A percentile compares a stretch with the other conserved stretches of the same genome.
Evolutionary conservation across 2,329 filamentous ascomycete genomes (phyloP).

Genomic region (Alternaria brassicicola): DNA sequence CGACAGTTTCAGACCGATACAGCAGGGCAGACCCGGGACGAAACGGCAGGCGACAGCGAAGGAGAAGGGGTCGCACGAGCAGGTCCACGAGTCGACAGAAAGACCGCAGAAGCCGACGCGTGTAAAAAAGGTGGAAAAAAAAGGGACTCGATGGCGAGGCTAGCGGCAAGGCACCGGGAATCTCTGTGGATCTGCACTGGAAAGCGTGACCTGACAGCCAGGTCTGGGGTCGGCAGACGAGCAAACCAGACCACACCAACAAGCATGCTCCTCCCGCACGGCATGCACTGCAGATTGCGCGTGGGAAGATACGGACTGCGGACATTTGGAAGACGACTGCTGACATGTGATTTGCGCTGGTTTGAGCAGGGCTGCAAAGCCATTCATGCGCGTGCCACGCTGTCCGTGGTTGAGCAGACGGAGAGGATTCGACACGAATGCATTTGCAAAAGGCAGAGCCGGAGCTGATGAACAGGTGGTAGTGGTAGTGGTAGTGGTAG

Average conservation of each 20-base stretch:
- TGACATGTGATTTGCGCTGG: conserved; percentile 10
- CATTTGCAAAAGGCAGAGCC: background rate
- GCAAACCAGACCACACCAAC: too few species aligned
- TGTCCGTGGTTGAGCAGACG: background rate
- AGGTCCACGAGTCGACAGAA: background rate
- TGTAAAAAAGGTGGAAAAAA: conserved; percentile 10
- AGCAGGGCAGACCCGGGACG: conserved; percentile 33
- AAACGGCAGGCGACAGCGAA: conserved; percentile 22
- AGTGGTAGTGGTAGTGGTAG: conserved; percentile 5
- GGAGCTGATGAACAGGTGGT: conserved; percentile 11
- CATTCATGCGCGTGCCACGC: conserved; percentile 12
- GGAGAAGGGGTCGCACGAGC: conserved; percentile 13
- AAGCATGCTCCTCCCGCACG: conserved; percentile 13
- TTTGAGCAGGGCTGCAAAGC: background rate
- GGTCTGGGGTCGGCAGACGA: conserved; percentile 20
- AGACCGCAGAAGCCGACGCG: conserved; percentile 5
- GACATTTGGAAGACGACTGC: conserved; percentile 17
- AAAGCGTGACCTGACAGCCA: conserved; percentile 7
- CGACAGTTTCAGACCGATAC: conserved; percentile 34
- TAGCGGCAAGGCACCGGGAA: background rate
- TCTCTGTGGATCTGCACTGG: conserved; percentile 5
- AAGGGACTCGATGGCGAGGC: conserved; percentile 4
- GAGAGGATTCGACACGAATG: background rate
- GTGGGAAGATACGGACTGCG: conserved; percentile 21
- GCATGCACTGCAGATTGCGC: conserved; percentile 29